These are phyloP conservation scores for Oenanthe javanica DNA, from an alignment of 140 eudicot species.

Conservation along the genomic window DNA sequence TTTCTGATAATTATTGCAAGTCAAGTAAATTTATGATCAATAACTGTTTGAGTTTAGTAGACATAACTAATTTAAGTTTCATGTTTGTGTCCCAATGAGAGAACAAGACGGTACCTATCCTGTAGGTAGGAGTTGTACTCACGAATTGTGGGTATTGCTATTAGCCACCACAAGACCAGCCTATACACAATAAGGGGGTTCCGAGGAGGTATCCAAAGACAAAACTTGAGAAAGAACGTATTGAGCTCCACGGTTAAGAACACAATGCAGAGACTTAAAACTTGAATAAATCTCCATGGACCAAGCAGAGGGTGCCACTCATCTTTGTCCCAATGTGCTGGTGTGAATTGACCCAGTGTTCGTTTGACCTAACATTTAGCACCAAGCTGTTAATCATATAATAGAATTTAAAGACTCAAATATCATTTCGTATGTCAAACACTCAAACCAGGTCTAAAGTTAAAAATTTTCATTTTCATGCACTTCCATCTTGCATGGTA, in stretches of 20 bases:
- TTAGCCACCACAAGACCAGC: slow-evolving; percentile 94
- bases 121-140: slow-evolving; percentile 92
- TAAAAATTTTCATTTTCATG: neutral
- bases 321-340: slow-evolving; percentile 98
- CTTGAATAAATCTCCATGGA: slow-evolving; percentile 93
- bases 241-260: slow-evolving; percentile 90
- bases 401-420: neutral
- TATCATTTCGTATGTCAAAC: neutral
- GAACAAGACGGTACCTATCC: slow-evolving; percentile 55
- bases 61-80: no score
- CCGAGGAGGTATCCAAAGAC: slow-evolving; percentile 96
- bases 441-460: neutral
- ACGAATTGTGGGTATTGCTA: slow-evolving; percentile 92
- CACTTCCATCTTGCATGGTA: neutral
- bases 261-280: slow-evolving; percentile 64
- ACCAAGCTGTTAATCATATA: neutral
- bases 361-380: slow-evolving; percentile 60
- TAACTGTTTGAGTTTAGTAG: neutral
- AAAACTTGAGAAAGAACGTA: slow-evolving; percentile 90
- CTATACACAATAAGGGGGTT: slow-evolving; percentile 76
- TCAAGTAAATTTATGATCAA: neutral
- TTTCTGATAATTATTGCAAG: slow-evolving; percentile 39
- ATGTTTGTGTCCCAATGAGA: neutral
- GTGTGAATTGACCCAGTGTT: slow-evolving; percentile 90
- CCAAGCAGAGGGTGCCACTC: slow-evolving; percentile 99